Conservation (phyloP, 306 rosid species). For the Sicyos baderoa region DNA sequence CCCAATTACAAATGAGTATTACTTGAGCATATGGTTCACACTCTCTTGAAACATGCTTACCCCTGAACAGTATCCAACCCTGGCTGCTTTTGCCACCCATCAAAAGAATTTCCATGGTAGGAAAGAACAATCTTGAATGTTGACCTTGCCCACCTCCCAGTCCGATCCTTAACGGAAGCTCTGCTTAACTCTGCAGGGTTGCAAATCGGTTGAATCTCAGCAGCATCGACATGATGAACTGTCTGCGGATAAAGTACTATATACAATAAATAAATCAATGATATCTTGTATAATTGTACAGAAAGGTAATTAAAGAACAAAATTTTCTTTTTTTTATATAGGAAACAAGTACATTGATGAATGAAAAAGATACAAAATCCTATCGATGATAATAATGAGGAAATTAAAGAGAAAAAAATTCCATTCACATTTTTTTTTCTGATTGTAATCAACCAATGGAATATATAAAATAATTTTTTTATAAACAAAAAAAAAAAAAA, state of each 20-base stretch:
- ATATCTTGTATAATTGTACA: not conserved
- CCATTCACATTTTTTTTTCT: not conserved
- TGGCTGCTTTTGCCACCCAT: conserved; percentile 98
- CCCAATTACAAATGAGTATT: not conserved
- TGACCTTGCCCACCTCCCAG: conserved; percentile 81
- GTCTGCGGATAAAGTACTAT: conserved; percentile 34
- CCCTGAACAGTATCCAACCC: conserved; percentile 78
- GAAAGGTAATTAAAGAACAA: conserved; percentile 4
- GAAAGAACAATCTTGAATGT: conserved; percentile 72
- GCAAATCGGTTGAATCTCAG: conserved; percentile 35
- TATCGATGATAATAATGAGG: no score
- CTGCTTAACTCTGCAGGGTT: conserved; percentile 33
- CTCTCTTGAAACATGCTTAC: conserved; percentile 29
- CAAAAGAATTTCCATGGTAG: conserved; percentile 73
- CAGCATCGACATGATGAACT: conserved; percentile 30
- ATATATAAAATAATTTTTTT: not conserved
- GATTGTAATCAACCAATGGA: not conserved
- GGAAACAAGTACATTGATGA: no score
- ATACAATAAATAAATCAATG: conserved; percentile 20
- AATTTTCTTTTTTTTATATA: not conserved
- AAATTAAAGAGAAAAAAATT: no score
- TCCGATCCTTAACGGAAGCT: conserved; percentile 31
- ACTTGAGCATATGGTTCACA: conserved; percentile 13
- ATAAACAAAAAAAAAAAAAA: not conserved
- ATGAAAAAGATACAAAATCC: no score